Evolutionary conservation across 768 basidiomycete genomes (phyloP).

Genomic region (Suillus subaureus): DNA sequence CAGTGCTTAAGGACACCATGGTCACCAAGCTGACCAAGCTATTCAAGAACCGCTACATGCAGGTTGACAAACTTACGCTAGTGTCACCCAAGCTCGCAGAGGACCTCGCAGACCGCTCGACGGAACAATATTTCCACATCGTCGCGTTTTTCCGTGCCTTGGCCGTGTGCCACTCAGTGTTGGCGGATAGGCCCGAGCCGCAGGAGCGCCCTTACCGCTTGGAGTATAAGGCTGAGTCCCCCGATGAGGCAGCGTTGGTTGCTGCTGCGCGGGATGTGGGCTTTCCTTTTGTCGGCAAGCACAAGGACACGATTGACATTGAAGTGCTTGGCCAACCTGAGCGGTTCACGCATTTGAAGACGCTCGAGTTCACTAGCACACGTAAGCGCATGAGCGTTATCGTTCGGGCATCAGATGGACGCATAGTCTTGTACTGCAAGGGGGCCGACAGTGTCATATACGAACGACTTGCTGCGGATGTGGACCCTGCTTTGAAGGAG

Average conservation of each 20-base stretch:
- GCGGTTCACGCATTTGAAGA: conserved; percentile 74
- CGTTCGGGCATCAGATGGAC: conserved; percentile 82
- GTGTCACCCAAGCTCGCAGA: conserved; percentile 84
- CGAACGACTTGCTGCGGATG: conserved; percentile 74
- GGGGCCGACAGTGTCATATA: conserved; percentile 98
- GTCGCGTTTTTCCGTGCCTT: conserved; percentile 92
- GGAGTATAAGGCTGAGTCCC: conserved; percentile 95
- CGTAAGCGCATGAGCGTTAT: conserved; percentile 96
- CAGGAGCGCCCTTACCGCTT: conserved; percentile 59
- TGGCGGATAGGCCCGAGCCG: conserved; percentile 75
- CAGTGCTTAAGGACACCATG: conserved; percentile 74
- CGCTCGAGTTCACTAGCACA: conserved; percentile 92
- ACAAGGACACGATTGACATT: conserved; percentile 78
- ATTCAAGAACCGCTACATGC: conserved; percentile 89
- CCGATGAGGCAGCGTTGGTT: conserved; percentile 94
- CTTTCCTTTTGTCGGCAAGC: conserved; percentile 83
- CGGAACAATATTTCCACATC: conserved; percentile 64
- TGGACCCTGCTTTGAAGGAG: conserved; percentile 73
- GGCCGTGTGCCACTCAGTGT: conserved; percentile 91
- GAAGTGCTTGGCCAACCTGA: conserved; percentile 91
- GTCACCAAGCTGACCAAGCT: conserved; percentile 66
- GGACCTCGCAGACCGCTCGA: conserved; percentile 65
- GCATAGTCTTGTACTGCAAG: conserved; percentile 86
- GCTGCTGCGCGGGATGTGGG: conserved; percentile 90
- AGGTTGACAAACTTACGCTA: conserved; percentile 80